A percentile compares a stretch with the other conserved stretches of the same genome.
Evolutionary conservation across 2,329 filamentous ascomycete species (phyloP).

Genomic region (Aphanoascus verrucosus): DNA sequence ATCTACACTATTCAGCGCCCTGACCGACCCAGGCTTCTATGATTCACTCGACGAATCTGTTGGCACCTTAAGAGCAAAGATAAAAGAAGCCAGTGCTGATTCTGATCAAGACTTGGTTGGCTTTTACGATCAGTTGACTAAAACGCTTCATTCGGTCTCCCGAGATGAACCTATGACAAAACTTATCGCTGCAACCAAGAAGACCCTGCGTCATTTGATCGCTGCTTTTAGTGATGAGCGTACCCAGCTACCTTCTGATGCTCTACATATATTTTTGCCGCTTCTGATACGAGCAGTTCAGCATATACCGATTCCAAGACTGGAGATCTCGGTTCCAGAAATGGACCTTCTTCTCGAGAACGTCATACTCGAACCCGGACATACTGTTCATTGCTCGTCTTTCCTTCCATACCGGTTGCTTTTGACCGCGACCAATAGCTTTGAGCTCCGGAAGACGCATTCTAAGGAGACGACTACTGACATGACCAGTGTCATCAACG

Average conservation of each 20-base stretch:
- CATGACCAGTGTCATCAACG: slow-evolving; percentile 61
- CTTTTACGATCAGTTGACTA: slow-evolving; percentile 57
- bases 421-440: slow-evolving; percentile 71
- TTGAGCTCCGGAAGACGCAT: slow-evolving; percentile 72
- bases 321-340: slow-evolving; percentile 76
- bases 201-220: slow-evolving; percentile 59
- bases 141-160: slow-evolving; percentile 57
- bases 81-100: slow-evolving; percentile 49
- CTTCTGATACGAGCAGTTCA: slow-evolving; percentile 66
- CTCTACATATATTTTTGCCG: slow-evolving; percentile 70
- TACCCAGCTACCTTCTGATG: slow-evolving; percentile 61
- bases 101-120: slow-evolving; percentile 60
- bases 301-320: slow-evolving; percentile 75
- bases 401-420: slow-evolving; percentile 80
- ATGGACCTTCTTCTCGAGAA: slow-evolving; percentile 84
- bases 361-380: slow-evolving; percentile 76
- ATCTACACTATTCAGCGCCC: slow-evolving; percentile 63
- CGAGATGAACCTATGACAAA: slow-evolving; percentile 62
- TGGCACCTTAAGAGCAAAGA: slow-evolving; percentile 47
- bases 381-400: slow-evolving; percentile 71
- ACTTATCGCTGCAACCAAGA: slow-evolving; percentile 55
- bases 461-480: slow-evolving; percentile 53
- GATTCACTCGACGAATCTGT: slow-evolving; percentile 60
- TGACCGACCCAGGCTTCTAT: slow-evolving; percentile 79
- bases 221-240: slow-evolving; percentile 55